Evolutionary conservation across 2,329 filamentous ascomycete genomes (phyloP).

Genomic region (Penicillium paneum): DNA sequence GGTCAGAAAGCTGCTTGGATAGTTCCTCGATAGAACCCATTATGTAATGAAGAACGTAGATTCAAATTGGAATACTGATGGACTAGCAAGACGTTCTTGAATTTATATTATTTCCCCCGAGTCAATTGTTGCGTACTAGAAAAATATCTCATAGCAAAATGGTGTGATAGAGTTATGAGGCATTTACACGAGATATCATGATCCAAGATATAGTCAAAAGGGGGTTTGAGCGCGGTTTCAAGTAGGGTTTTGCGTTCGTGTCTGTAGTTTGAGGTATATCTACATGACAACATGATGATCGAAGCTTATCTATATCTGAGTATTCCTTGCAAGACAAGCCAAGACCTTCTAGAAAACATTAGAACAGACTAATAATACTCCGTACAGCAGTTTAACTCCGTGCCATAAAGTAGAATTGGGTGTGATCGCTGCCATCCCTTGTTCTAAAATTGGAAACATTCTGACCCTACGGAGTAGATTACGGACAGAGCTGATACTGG

Average conservation of each 20-base stretch:
- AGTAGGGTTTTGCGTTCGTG: neutral
- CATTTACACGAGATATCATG: constrained; percentile 4
- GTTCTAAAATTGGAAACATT: neutral
- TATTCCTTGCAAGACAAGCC: neutral
- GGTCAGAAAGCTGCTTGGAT: neutral
- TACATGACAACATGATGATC: neutral
- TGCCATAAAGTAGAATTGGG: neutral
- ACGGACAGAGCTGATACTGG: neutral
- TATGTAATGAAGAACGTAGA: neutral
- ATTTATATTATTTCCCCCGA: neutral
- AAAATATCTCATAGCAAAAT: constrained; percentile 3
- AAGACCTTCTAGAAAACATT: constrained; percentile 13
- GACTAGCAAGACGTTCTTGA: neutral
- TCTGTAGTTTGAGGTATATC: neutral
- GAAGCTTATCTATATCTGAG: neutral
- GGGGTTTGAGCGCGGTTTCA: neutral
- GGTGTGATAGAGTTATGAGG: neutral
- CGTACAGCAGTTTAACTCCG: neutral
- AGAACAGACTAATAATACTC: neutral
- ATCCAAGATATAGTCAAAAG: neutral
- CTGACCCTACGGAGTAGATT: neutral
- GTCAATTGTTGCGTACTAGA: neutral
- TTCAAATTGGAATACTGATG: neutral
- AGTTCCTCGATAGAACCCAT: constrained; percentile 3
- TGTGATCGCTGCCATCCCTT: constrained; percentile 1